Conservation (phyloP, 352 stramenopile species). For the Pythium guiyangense region DNA sequence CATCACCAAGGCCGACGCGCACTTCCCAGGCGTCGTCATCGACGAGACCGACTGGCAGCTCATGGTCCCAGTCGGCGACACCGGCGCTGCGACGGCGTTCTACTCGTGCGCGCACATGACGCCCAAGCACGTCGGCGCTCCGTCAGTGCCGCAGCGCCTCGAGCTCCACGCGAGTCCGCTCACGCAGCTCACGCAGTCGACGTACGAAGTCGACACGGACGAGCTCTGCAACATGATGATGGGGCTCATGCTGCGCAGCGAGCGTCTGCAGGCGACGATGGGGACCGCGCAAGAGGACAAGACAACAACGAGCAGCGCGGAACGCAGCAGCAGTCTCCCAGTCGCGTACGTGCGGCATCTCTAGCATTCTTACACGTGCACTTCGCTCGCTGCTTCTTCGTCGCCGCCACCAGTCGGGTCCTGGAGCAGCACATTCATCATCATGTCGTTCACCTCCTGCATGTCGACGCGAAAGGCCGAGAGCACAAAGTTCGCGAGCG, state of each 20-base stretch:
- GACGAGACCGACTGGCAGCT: conserved; percentile 13
- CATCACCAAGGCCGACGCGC: conserved; percentile 1
- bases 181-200: background rate
- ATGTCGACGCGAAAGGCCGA: too few species aligned
- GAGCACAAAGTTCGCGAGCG: too few species aligned
- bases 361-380: background rate
- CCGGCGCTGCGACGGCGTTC: background rate
- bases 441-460: too few species aligned
- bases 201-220: conserved; percentile 6
- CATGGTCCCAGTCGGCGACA: background rate
- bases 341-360: too few species aligned
- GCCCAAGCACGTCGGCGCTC: too few species aligned
- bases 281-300: background rate
- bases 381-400: too few species aligned
- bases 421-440: too few species aligned
- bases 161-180: background rate
- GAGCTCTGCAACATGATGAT: conserved; percentile 7
- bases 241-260: conserved; percentile 9
- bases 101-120: conserved; percentile 8
- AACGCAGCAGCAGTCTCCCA: too few species aligned
- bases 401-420: too few species aligned
- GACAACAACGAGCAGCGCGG: background rate
- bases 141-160: too few species aligned
- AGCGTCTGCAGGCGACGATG: background rate
- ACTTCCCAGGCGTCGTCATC: conserved; percentile 12